Base-by-base conservation (phyloP, 306 rosid genomes). In the Canavalia ensiformis region DNA sequence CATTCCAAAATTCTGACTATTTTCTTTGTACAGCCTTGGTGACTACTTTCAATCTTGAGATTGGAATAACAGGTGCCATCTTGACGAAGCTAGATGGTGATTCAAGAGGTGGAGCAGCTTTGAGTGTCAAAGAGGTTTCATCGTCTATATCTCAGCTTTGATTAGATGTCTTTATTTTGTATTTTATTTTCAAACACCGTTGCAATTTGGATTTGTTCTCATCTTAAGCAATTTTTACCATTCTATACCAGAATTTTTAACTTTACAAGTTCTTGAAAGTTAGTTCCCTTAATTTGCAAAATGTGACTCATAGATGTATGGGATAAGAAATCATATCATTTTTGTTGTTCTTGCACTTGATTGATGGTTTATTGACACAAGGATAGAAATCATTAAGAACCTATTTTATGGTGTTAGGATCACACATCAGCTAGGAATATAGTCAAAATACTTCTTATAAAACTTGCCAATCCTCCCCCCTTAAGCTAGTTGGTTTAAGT, bases 81-180 rank as follows among this genome's bases (percentile, higher is more conserved):
- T 89, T 95, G 86, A 95, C 99, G 52, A 95, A 95, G 93, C 91
- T 95, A 58, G 99, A 95, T 81, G 99, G 99, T 69, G 99, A 95
- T 90, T 95, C 99, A 75, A 90, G 97, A 87, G 99, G 99, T 81
- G 98, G 99, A 81, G 98, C 99, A 37, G 99, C 99, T 82, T 86
- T 95, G 89, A 95, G 98, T 81, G 98, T 95, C 75, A 93, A 87
- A 93, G 99, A 95, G 99, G 99, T 90, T 68, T 81, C 74, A 41
- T 81, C 46, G 59, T 68, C 57, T 57, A 81, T 56, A 31, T 75
- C 75, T 68, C 68, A 13, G 69, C 77, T 60, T 71, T 42, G 71
- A 2, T 45, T 10, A 49, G 28, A 62, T 67, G 29, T 76, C 44
- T 41, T 69, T 71, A n/a, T 83, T 79, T 69, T 77, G 25, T 69